Percentiles rank a stretch among this genome's conserved stretches.
Conservation (phyloP, 352 stramenopile species). For the Phytophthora sp. region DNA sequence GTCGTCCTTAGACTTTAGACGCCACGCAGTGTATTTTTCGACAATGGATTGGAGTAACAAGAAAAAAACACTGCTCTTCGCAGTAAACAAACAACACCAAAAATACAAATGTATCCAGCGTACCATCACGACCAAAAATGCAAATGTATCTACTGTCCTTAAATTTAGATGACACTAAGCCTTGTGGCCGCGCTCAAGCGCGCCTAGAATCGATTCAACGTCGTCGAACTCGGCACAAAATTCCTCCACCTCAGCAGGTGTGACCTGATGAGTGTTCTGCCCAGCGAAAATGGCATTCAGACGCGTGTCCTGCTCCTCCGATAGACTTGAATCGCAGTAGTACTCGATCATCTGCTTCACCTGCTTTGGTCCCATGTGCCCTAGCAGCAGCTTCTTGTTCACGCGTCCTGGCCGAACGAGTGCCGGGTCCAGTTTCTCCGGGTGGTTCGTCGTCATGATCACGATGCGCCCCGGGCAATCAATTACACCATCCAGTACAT, state of each 20-base stretch:
- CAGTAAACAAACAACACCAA: no score
- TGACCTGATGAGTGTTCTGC: conserved; percentile 20
- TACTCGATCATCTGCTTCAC: conserved; percentile 75
- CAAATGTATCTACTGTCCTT: not conserved
- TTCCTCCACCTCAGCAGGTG: conserved; percentile 55
- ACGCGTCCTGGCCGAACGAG: conserved; percentile 91
- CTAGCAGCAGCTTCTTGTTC: conserved; percentile 86
- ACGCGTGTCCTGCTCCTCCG: conserved; percentile 13
- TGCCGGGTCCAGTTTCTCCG: conserved; percentile 92
- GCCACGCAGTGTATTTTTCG: no score
- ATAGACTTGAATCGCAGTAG: conserved; percentile 53
- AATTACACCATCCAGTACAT: conserved; percentile 92
- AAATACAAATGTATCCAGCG: no score
- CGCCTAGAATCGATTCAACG: conserved; percentile 43
- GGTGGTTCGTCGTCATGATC: conserved; percentile 95
- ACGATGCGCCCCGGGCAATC: conserved; percentile 90
- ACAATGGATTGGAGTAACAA: no score
- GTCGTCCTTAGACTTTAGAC: no score
- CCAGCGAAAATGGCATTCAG: conserved; percentile 23
- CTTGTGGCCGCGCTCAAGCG: conserved; percentile 6
- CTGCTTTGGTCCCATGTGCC: conserved; percentile 59
- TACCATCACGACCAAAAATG: no score
- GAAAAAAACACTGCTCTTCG: no score
- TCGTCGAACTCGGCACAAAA: conserved; percentile 53
- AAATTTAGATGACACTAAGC: not conserved